Evolutionary conservation across 331 rosid species (phyloP).

Genomic region (Cydonia oblonga): DNA sequence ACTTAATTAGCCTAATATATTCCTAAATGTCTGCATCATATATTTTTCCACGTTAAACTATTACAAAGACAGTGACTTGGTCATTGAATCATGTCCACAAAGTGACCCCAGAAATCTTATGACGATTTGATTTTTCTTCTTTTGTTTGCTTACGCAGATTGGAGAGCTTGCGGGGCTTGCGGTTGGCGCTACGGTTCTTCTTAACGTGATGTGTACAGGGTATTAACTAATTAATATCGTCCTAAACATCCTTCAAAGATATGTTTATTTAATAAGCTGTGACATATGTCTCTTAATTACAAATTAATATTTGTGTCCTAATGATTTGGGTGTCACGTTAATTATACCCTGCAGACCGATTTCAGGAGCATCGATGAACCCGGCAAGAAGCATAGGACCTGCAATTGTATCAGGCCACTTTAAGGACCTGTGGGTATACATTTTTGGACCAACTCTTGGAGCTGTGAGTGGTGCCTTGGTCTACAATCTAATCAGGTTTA

Average conservation of each 20-base stretch:
- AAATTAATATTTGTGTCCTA: background rate
- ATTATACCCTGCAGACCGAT: conserved; percentile 38
- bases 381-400: conserved; percentile 86
- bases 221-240: conserved; percentile 7
- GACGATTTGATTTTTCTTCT: background rate
- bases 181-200: conserved; percentile 68
- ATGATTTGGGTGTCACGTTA: background rate
- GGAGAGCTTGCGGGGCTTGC: conserved; percentile 93
- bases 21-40: background rate
- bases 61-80: background rate
- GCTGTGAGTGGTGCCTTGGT: conserved; percentile 58
- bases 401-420: conserved; percentile 40
- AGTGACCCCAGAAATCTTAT: background rate
- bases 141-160: conserved; percentile 30
- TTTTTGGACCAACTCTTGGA: conserved; percentile 44
- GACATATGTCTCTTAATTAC: background rate
- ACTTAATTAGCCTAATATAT: background rate
- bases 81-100: background rate
- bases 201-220: conserved; percentile 76
- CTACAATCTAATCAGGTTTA: conserved; percentile 47
- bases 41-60: background rate
- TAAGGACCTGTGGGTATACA: conserved; percentile 55
- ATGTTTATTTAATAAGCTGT: background rate
- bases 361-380: conserved; percentile 96
- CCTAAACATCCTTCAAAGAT: background rate